These are phyloP conservation scores for Myxozyma mucilagina DNA, from an alignment of 805 yeast genomes.

Conservation along the genomic window DNA sequence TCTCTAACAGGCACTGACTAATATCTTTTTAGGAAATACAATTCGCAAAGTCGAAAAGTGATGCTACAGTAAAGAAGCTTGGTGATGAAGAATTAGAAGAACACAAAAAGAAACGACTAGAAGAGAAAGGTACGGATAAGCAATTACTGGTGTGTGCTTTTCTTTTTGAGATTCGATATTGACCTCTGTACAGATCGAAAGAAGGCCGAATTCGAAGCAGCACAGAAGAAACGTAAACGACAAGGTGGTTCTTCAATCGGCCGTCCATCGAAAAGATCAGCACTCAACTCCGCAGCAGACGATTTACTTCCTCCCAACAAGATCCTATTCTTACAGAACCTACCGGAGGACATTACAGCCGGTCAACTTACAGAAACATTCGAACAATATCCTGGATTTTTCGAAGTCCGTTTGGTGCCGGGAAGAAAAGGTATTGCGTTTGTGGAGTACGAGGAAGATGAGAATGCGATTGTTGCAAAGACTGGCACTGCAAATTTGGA, in stretches of 20 bases:
- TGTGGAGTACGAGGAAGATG: conserved; percentile 67
- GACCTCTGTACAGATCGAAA: conserved; percentile 10
- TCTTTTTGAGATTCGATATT: not conserved
- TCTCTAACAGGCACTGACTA: not conserved
- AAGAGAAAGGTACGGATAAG: conserved; percentile 20
- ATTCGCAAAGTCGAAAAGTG: conserved; percentile 50
- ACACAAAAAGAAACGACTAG: conserved; percentile 29
- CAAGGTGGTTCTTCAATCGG: conserved; percentile 26
- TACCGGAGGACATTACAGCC: conserved; percentile 50
- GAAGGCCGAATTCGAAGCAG: conserved; percentile 24
- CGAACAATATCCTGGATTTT: conserved; percentile 56
- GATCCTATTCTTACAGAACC: conserved; percentile 62
- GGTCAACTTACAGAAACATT: conserved; percentile 51
- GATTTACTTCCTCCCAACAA: conserved; percentile 63
- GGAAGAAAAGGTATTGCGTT: conserved; percentile 69
- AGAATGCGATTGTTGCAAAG: conserved; percentile 50
- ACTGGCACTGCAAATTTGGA: conserved; percentile 35
- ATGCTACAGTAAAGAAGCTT: conserved; percentile 37
- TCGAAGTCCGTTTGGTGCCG: conserved; percentile 64
- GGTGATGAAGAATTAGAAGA: conserved; percentile 35
- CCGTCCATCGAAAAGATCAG: conserved; percentile 26
- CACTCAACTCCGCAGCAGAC: conserved; percentile 32
- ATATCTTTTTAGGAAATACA: conserved; percentile 38
- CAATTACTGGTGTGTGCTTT: not conserved
- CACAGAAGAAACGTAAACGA: conserved; percentile 27